Base-by-base conservation (phyloP, 371 early-diverging fungal species). In the Haplosporangium sp. region DNA sequence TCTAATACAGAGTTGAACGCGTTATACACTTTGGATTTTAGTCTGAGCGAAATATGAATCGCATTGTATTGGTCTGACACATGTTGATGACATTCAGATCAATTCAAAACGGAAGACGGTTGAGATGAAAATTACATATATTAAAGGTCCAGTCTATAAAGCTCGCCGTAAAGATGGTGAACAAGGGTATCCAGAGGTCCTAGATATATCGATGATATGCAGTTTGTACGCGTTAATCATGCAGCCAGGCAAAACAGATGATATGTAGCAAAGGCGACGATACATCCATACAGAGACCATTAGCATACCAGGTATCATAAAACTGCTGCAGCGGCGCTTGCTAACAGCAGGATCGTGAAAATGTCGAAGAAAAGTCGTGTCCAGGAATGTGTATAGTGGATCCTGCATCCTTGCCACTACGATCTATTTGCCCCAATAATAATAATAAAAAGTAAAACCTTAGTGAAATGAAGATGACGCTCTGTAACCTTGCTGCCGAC, bases 101-200 rank as follows among this genome's bases (percentile, higher is more conserved):
- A 29, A 29, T 29, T 1, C 29, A 29, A 29, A 29, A 29, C 29
- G 29, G 29, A 29, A 1, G 29, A 29, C 4, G 1, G 1, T 29
- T 29, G 29, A 29, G 29, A 29, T 29, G 29, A 29, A 29, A 29
- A 29, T 14, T 47, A 23, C 43, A 41, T 29, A 20, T 59, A 40
- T 47, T 69, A 75, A 52, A 75, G 50, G 47, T 69, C 70, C 18
- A 75, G 55, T 53, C 75, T 54, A 45, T 13, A 75, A 12, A 75
- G 62, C 16, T 75, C 75, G 20, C 75, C 75, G 29, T 75, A 75
- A 2, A 75, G 50, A 6, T 69, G 62, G 20, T 75, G 65, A n/a
- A 75, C 70, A 53, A 75, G 66, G 43, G 58, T 75, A 62, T 75
- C 75, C 42, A 75, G 59, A 10, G 75, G 75, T 20, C 75, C 75